A percentile compares a stretch with the other conserved stretches of the same genome.
These are phyloP conservation scores for Rhizopogon rudus DNA, from an alignment of 768 basidiomycete species.

Conservation along the genomic window DNA sequence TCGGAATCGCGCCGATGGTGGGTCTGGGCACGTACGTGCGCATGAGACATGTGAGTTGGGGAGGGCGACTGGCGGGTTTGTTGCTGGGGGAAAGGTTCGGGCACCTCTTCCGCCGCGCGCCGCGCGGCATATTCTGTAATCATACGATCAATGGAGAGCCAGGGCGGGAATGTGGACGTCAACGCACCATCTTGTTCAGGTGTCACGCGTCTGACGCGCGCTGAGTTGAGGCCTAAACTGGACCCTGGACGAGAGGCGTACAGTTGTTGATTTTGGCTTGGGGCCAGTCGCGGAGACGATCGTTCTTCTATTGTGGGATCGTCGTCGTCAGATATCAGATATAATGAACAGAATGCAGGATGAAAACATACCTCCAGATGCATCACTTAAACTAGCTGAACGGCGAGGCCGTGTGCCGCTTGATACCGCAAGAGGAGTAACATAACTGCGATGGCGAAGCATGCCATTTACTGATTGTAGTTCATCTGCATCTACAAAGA, in stretches of 20 bases:
- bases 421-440: conserved; percentile 28
- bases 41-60: conserved; percentile 32
- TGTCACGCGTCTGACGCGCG: conserved; percentile 35
- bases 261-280: conserved; percentile 12
- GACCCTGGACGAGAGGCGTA: conserved; percentile 36
- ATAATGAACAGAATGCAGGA: neutral
- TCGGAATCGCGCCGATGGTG: conserved; percentile 76
- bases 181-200: conserved; percentile 40
- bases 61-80: conserved; percentile 52
- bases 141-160: neutral
- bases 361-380: conserved; percentile 26
- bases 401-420: conserved; percentile 56
- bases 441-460: conserved; percentile 24
- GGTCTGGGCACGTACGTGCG: conserved; percentile 29
- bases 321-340: conserved; percentile 23
- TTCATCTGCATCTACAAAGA: conserved; percentile 26
- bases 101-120: conserved; percentile 9
- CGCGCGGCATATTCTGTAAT: conserved; percentile 21
- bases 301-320: conserved; percentile 19
- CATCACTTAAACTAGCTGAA: conserved; percentile 77
- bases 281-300: conserved; percentile 17
- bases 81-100: conserved; percentile 14
- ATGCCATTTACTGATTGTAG: conserved; percentile 19
- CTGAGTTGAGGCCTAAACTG: conserved; percentile 36
- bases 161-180: conserved; percentile 3